Evolutionary conservation across 345 rosid genomes (phyloP), one percentile per base, ranked within the genome.

Genomic region (Ceriops zippeliana): DNA sequence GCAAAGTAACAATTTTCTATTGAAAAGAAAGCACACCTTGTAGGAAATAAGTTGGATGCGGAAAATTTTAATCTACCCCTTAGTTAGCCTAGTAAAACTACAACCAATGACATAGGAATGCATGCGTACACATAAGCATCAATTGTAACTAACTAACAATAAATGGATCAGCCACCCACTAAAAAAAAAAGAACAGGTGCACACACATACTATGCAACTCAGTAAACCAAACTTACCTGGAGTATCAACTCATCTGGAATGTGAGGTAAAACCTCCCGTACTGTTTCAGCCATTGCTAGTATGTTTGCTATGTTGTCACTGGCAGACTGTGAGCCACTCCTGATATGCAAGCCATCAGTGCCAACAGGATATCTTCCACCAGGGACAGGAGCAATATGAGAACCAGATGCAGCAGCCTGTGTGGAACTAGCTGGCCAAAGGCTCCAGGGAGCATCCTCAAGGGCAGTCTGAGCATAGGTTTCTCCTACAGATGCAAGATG

Each of bases 401-500:
- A 75, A 75, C 86, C 83, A 78, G 92, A 86, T 70, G 93, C 73
- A 70, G 87, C 76, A 67, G 89, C 84, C 77, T 90, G 92, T 38
- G 93, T 57, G 19, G 89, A 77, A 76, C 84, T 88, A 81, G 73
- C 76, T 15, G 98, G 92, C 99, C 99, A 90, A 51, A 86, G 87
- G 83, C 88, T 82, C 98, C 97, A 91, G 64, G 97, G 76, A 70
- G 90, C 70, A 78, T 91, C 98, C 19, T 95, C 99, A 61, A 90
- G 84, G 73, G 98, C 87, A 76, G 90, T 83, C 72, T 91, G 95
- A 28, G 92, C 89, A 76, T 92, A 92, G 61, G 93, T 88, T 80
- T 90, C 98, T 57, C 98, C 98, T 57, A 93, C 89, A 66, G 95
- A 88, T 71, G 98, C 96, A 74, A 95, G 92, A 80, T 95, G 97